These are phyloP conservation scores for Globisporangium abappressorium DNA, from an alignment of 352 stramenopile genomes.

Conservation along the genomic window DNA sequence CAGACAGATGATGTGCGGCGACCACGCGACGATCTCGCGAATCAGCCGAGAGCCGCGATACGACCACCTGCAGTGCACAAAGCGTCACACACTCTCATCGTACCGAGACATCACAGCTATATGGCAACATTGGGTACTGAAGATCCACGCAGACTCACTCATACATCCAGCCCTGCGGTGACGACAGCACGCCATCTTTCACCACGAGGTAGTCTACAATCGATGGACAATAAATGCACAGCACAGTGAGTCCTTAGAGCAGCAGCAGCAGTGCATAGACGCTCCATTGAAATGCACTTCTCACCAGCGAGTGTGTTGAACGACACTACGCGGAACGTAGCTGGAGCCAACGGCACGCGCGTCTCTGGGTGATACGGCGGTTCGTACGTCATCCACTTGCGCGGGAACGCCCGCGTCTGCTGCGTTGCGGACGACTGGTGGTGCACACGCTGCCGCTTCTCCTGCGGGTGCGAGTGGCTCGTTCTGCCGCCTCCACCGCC, in stretches of 20 bases:
- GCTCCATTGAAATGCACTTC: neutral
- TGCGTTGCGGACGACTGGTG: neutral
- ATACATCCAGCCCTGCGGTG: constrained; percentile 44
- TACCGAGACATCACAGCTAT: neutral
- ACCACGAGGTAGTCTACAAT: constrained; percentile 57
- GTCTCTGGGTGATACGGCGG: constrained; percentile 23
- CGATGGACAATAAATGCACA: constrained; percentile 1
- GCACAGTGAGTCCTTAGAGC: neutral
- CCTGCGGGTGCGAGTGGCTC: neutral
- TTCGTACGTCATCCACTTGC: constrained; percentile 55
- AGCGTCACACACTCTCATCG: neutral
- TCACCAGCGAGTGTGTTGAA: constrained; percentile 72
- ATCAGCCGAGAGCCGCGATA: constrained; percentile 46
- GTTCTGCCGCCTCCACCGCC: neutral
- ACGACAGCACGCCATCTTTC: constrained; percentile 21
- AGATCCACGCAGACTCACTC: constrained; percentile 22
- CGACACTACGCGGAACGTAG: constrained; percentile 62
- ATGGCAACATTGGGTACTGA: neutral
- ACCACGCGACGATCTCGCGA: constrained; percentile 48
- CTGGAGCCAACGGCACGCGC: constrained; percentile 19
- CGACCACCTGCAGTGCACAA: constrained; percentile 29
- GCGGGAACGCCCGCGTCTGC: constrained; percentile 16
- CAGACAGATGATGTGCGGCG: constrained; percentile 53
- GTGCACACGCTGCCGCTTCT: constrained; percentile 2
- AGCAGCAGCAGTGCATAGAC: neutral